Conservation (phyloP, 768 basidiomycete species). For the Mycena alexandri region DNA sequence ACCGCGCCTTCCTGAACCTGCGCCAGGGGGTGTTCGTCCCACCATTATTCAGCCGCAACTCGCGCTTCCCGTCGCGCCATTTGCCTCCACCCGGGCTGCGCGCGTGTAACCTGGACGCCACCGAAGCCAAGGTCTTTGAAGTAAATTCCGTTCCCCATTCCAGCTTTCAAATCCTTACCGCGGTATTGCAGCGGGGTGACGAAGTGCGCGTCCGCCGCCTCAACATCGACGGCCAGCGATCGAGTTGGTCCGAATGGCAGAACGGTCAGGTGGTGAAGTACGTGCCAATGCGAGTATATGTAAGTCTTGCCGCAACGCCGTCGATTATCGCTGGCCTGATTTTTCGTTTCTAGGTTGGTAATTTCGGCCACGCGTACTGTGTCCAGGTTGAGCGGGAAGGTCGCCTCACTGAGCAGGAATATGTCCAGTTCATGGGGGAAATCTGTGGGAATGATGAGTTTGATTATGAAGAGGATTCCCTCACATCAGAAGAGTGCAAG, state of each 20-base stretch:
- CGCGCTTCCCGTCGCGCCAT: conserved; percentile 22
- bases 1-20: conserved; percentile 16
- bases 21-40: not conserved
- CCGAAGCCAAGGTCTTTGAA: conserved; percentile 2
- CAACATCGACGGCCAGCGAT: not conserved
- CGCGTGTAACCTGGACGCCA: conserved; percentile 13
- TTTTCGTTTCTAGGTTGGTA: conserved; percentile 13
- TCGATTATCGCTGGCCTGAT: not conserved
- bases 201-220: conserved; percentile 33
- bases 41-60: conserved; percentile 4
- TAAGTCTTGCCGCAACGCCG: not conserved
- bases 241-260: conserved; percentile 27
- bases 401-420: not conserved
- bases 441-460: conserved; percentile 4
- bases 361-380: conserved; percentile 21
- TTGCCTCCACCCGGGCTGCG: conserved; percentile 16
- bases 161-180: not conserved
- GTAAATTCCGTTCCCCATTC: not conserved
- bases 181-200: conserved; percentile 20
- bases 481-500: conserved; percentile 11
- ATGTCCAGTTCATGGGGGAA: conserved; percentile 28
- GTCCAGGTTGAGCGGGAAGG: conserved; percentile 14
- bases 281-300: conserved; percentile 21
- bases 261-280: conserved; percentile 15
- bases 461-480: not conserved